A percentile compares a stretch with the other conserved stretches of the same genome.
These are phyloP conservation scores for Russula sp. DNA, from an alignment of 768 basidiomycete species.

Conservation along the genomic window DNA sequence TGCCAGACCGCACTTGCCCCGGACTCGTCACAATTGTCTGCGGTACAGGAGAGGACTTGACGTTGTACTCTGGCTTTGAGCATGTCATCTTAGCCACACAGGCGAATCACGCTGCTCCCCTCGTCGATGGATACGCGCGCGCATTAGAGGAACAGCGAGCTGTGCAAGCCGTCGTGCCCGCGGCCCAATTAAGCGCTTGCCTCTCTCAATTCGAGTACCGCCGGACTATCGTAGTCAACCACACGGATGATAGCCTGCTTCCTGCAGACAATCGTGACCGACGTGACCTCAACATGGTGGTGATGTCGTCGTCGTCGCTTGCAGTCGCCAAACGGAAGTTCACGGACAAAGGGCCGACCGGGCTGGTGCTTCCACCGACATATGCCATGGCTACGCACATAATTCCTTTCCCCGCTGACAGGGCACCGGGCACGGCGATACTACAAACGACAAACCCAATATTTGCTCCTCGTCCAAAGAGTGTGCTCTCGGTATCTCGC, in stretches of 20 bases:
- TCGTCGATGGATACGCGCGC: slow-evolving; percentile 49
- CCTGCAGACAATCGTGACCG: slow-evolving; percentile 50
- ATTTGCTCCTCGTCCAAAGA: slow-evolving; percentile 46
- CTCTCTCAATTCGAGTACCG: slow-evolving; percentile 55
- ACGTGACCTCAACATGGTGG: slow-evolving; percentile 65
- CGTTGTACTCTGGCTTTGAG: slow-evolving; percentile 49
- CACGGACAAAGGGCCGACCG: neutral
- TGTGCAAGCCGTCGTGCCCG: slow-evolving; percentile 28
- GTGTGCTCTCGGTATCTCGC: slow-evolving; percentile 54
- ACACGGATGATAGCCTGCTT: slow-evolving; percentile 58
- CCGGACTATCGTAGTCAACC: slow-evolving; percentile 62
- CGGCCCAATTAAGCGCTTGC: slow-evolving; percentile 47
- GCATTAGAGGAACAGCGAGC: slow-evolving; percentile 37
- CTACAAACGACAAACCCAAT: slow-evolving; percentile 78
- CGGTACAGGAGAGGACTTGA: slow-evolving; percentile 31
- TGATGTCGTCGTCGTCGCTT: slow-evolving; percentile 18
- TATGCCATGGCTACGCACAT: slow-evolving; percentile 76
- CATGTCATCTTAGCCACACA: slow-evolving; percentile 74
- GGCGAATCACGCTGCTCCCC: slow-evolving; percentile 56
- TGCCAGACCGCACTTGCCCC: slow-evolving; percentile 39
- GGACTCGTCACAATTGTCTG: slow-evolving; percentile 43
- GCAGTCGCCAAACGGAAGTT: neutral
- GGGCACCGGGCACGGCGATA: slow-evolving; percentile 40
- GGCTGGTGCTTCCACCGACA: slow-evolving; percentile 41
- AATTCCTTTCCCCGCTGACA: slow-evolving; percentile 41